Base-by-base conservation (phyloP, 1,284 basidiomycete species). In the Ceraceosorus guamensis region DNA sequence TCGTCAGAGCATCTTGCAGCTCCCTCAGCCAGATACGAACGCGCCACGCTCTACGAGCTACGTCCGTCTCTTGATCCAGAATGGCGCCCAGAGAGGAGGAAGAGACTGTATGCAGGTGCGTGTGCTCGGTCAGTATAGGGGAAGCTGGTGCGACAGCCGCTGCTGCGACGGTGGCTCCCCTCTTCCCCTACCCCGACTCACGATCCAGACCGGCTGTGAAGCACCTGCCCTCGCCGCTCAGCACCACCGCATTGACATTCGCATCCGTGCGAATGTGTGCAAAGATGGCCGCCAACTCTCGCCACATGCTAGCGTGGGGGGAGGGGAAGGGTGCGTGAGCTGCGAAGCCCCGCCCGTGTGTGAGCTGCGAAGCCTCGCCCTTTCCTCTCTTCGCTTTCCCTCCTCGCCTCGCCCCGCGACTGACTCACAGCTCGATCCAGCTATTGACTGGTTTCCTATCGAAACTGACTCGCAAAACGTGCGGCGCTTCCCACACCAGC, bases 141-240 rank as follows among this genome's bases (percentile, higher is more conserved):
- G 41, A 44, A 46, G 24, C 30, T 13, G 52, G 47, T n/a, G 47
- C 14, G 45, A 10, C 48, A 30, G 5, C 35, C 10, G 5, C 24
- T 5, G 5, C 11, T 46, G 24, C 6, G 10, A 18, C 30, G 47
- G 53, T 7, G 6, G 52, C 57, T 10, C 33, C 18, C 24, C 52
- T 41, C 13, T 31, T 8, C 35, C 52, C 46, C 11, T 48, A 44
- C 32, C 55, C 48, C 10, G 46, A 53, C 63, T 35, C 56, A 62
- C 66, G 55, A 55, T 77, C 75, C 7, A 77, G 63, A 5, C 75
- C 75, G 4, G 73, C 75, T 18, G 75, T 76, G 57, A 77, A 77
- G 35, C 65, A 68, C 8, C 63, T 56, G 6, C 71, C 71, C 48
- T 73, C 63, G 33, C 69, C 71, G 6, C 65, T 66, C 4, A 77